Evolutionary conservation across 1,139 yeast genomes (phyloP).

Genomic region (Hyphopichia burtonii): DNA sequence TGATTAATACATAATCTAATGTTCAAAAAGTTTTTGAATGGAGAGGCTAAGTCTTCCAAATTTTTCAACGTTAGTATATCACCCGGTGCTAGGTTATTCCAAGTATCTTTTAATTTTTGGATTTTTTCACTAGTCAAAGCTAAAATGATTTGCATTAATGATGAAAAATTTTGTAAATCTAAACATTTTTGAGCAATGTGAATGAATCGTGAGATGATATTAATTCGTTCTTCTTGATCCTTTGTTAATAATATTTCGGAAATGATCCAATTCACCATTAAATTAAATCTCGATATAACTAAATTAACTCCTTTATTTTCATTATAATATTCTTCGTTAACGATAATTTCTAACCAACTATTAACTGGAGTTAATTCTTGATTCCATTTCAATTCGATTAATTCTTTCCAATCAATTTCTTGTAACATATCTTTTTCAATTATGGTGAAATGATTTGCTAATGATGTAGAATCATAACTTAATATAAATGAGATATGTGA

Average conservation of each 20-base stretch:
- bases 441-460: slow-evolving; percentile 80
- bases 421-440: slow-evolving; percentile 81
- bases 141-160: slow-evolving; percentile 81
- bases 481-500: slow-evolving; percentile 79
- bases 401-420: slow-evolving; percentile 86
- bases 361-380: slow-evolving; percentile 67
- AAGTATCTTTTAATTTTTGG: slow-evolving; percentile 63
- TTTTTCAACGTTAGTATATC: slow-evolving; percentile 64
- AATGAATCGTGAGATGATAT: slow-evolving; percentile 74
- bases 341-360: slow-evolving; percentile 81
- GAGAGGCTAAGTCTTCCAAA: slow-evolving; percentile 62
- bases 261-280: slow-evolving; percentile 89
- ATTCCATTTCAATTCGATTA: slow-evolving; percentile 76
- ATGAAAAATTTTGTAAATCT: slow-evolving; percentile 76
- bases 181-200: slow-evolving; percentile 79
- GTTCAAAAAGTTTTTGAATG: slow-evolving; percentile 62
- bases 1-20: slow-evolving; percentile 63
- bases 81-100: slow-evolving; percentile 62
- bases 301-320: slow-evolving; percentile 71
- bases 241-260: slow-evolving; percentile 80
- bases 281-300: slow-evolving; percentile 83
- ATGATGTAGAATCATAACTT: slow-evolving; percentile 59
- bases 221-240: slow-evolving; percentile 55
- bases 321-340: slow-evolving; percentile 52
- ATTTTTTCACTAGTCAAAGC: slow-evolving; percentile 78